Conservation (phyloP, 495 filamentous ascomycete genomes). For the Aspergillus egyptiacus region DNA sequence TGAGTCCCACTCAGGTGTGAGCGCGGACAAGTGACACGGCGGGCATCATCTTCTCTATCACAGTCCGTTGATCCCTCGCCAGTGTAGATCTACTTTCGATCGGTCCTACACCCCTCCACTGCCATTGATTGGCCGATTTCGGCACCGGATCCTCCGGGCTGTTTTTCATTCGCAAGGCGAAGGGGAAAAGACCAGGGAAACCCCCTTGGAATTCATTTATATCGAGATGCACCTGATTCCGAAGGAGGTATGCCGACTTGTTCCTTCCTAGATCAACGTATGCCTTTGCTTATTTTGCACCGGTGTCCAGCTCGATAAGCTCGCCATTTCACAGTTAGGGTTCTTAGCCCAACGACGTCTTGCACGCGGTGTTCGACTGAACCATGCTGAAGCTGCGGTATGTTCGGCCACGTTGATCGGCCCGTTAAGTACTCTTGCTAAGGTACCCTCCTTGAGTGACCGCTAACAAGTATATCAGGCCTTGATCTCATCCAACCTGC, state of each 20-base stretch:
- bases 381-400: slow-evolving; percentile 87
- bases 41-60: too few relatives aligned
- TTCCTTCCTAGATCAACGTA: too few relatives aligned
- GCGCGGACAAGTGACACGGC: neutral
- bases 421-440: too few relatives aligned
- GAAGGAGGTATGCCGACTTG: slow-evolving; percentile 58
- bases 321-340: slow-evolving; percentile 85
- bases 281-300: neutral
- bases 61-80: too few relatives aligned
- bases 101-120: neutral
- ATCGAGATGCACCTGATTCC: slow-evolving; percentile 79
- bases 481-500: slow-evolving; percentile 82
- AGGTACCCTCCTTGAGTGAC: too few relatives aligned
- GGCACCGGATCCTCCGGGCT: slow-evolving; percentile 3
- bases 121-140: slow-evolving; percentile 13
- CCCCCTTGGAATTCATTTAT: too few relatives aligned
- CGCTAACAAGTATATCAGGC: slow-evolving; percentile 47
- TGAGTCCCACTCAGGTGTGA: neutral
- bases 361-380: slow-evolving; percentile 81
- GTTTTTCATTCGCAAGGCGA: slow-evolving; percentile 13
- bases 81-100: neutral
- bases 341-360: slow-evolving; percentile 83
- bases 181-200: slow-evolving; percentile 7
- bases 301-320: slow-evolving; percentile 77
- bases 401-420: slow-evolving; percentile 21